Percentiles rank a stretch among this genome's conserved stretches.
These are phyloP conservation scores for Amylocystis lapponica DNA, from an alignment of 768 basidiomycete genomes.

Conservation along the genomic window DNA sequence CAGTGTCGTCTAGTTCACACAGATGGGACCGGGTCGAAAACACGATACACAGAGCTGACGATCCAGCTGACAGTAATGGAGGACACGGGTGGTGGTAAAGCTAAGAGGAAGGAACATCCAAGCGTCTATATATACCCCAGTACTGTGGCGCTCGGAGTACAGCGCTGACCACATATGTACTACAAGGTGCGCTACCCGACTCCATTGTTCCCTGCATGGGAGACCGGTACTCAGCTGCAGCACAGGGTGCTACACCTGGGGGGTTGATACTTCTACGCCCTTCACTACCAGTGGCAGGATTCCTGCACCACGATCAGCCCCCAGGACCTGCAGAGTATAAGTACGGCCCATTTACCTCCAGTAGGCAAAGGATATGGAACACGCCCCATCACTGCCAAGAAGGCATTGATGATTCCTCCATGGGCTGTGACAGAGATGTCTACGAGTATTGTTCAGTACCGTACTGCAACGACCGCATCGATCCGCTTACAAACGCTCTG, in stretches of 20 bases:
- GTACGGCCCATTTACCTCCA: constrained; percentile 55
- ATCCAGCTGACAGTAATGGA: no score
- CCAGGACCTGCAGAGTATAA: no score
- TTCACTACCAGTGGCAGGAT: constrained; percentile 14
- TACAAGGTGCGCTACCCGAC: no score
- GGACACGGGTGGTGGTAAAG: no score
- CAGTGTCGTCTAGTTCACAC: no score
- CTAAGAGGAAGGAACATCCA: no score
- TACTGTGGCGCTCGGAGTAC: no score
- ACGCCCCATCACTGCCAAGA: constrained; percentile 45
- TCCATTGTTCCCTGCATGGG: no score
- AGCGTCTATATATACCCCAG: no score
- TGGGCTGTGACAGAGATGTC: constrained; percentile 68
- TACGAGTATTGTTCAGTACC: constrained; percentile 18
- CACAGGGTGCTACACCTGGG: neutral
- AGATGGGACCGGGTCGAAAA: no score
- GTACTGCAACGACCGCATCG: neutral
- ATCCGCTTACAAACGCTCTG: constrained; percentile 35
- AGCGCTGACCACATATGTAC: no score
- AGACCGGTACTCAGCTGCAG: neutral
- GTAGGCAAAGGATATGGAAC: constrained; percentile 44
- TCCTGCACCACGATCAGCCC: constrained; percentile 1
- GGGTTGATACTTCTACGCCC: neutral
- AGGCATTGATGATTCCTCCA: constrained; percentile 53
- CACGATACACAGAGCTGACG: no score